phyloP scores from a whole-genome alignment of 768 basidiomycete genomes.

The Amanita molliuscula region DNA sequence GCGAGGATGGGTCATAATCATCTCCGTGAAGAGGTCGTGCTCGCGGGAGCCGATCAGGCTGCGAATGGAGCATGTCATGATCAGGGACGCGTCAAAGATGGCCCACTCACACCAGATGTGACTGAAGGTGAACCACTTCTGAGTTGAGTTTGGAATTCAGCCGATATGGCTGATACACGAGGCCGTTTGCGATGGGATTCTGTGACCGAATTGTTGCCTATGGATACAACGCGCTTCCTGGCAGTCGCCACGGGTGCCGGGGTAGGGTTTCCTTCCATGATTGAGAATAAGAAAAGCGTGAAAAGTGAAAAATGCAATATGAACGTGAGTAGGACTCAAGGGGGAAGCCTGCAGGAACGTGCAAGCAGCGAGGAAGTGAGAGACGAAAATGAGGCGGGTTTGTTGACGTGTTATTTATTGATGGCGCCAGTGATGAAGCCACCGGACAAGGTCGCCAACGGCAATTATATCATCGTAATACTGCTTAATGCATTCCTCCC shows the following conservation, averaged over 20 bases:
- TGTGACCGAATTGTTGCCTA: conserved; percentile 15
- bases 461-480: neutral
- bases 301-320: conserved; percentile 5
- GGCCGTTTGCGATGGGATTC: conserved; percentile 20
- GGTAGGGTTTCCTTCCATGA: conserved; percentile 1
- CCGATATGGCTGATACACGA: conserved; percentile 19
- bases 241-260: conserved; percentile 9
- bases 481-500: no score
- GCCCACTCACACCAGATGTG: conserved; percentile 10
- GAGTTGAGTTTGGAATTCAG: conserved; percentile 6
- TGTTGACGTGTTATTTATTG: conserved; percentile 28
- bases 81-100: conserved; percentile 8
- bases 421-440: neutral
- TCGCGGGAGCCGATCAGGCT: conserved; percentile 13
- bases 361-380: conserved; percentile 8
- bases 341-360: conserved; percentile 5
- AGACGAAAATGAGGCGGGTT: conserved; percentile 9
- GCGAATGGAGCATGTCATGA: conserved; percentile 1
- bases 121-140: conserved; percentile 11
- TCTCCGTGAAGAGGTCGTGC: conserved; percentile 11
- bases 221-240: conserved; percentile 25
- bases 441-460: neutral
- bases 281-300: conserved; percentile 6
- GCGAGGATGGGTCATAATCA: conserved; percentile 11
- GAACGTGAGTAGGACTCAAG: conserved; percentile 5